A percentile compares a stretch with the other conserved stretches of the same genome.
These are phyloP conservation scores for Annulohypoxylon moriforme DNA, from an alignment of 495 filamentous ascomycete species.

Conservation along the genomic window DNA sequence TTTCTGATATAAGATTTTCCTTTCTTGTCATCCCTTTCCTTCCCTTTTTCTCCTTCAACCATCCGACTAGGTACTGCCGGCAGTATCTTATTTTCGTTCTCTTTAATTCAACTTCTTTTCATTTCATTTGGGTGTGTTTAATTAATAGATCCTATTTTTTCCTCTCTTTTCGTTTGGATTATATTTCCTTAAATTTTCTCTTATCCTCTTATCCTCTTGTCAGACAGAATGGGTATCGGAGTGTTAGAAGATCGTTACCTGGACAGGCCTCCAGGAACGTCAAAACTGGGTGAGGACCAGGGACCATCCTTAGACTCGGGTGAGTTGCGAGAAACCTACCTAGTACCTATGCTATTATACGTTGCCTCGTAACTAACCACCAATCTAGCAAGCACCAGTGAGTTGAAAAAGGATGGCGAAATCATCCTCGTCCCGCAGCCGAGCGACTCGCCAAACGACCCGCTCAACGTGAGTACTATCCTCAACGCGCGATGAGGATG, in stretches of 20 bases:
- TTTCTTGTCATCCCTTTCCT: slow-evolving; percentile 16
- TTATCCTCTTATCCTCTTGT: not conserved
- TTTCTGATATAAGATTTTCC: slow-evolving; percentile 1
- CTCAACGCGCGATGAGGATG: not conserved
- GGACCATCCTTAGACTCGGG: slow-evolving; percentile 22
- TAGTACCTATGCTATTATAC: too few relatives aligned
- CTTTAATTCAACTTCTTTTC: slow-evolving; percentile 13
- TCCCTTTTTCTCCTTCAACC: slow-evolving; percentile 11
- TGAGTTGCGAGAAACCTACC: slow-evolving; percentile 18
- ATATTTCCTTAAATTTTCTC: not conserved
- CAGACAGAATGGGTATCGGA: slow-evolving; percentile 39
- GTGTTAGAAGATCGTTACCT: slow-evolving; percentile 39
- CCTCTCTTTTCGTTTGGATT: slow-evolving; percentile 7
- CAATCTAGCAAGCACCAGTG: slow-evolving; percentile 23
- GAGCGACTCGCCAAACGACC: slow-evolving; percentile 59
- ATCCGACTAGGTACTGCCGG: slow-evolving; percentile 35
- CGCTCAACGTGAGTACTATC: slow-evolving; percentile 52
- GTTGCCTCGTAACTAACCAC: slow-evolving; percentile 14
- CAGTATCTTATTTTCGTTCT: slow-evolving; percentile 34
- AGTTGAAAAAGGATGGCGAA: slow-evolving; percentile 47
- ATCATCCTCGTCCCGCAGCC: slow-evolving; percentile 63
- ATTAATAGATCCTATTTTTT: slow-evolving; percentile 16
- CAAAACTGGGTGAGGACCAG: slow-evolving; percentile 38
- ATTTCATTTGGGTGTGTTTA: slow-evolving; percentile 24
- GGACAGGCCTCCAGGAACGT: slow-evolving; percentile 43